These are phyloP conservation scores for Eleusine indica DNA, from an alignment of 176 grass and related monocot species.

Conservation along the genomic window DNA sequence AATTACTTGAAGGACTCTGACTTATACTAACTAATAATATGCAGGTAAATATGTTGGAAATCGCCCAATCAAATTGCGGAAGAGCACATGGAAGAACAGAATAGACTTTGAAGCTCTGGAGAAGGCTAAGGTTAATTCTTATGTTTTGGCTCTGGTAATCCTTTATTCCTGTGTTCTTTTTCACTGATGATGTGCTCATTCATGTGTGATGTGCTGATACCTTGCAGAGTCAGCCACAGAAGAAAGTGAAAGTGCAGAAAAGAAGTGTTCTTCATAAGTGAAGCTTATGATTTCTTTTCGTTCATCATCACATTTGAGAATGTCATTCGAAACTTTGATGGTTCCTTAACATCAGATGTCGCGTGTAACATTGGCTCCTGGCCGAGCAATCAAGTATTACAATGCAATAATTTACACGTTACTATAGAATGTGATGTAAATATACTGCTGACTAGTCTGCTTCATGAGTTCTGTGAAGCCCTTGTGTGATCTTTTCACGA, in stretches of 20 bases:
- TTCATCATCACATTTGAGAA: not conserved
- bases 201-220: not conserved
- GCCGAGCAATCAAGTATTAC: not conserved
- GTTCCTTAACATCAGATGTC: not conserved
- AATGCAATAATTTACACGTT: not conserved
- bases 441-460: not conserved
- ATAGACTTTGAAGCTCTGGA: conserved; percentile 66
- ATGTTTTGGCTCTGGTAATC: not conserved
- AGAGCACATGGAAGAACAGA: conserved; percentile 86
- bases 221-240: conserved; percentile 53
- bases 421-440: conserved; percentile 4
- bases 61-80: conserved; percentile 76
- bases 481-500: not conserved
- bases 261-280: conserved; percentile 72
- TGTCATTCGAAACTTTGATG: not conserved
- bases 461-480: not conserved
- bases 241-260: conserved; percentile 62
- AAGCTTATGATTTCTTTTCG: conserved; percentile 2
- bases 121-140: conserved; percentile 63
- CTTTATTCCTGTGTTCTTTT: not conserved
- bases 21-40: conserved; percentile 28
- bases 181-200: not conserved
- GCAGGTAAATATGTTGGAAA: conserved; percentile 91
- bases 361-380: not conserved
- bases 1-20: not conserved